These are phyloP conservation scores for Paecilomyces sp. DNA, from an alignment of 2,329 filamentous ascomycete genomes.

Conservation along the genomic window DNA sequence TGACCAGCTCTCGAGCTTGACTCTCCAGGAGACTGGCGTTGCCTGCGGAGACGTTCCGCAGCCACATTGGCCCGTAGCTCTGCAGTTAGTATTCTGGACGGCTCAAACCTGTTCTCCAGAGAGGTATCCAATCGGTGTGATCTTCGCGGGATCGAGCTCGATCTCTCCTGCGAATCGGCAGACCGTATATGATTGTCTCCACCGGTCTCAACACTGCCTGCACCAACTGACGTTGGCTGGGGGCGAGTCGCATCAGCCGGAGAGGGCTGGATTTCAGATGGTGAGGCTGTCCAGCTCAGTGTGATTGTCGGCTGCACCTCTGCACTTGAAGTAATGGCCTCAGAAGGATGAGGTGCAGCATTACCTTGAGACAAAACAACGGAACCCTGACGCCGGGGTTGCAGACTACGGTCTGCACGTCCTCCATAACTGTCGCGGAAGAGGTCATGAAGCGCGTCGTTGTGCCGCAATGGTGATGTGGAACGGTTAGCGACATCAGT, in stretches of 20 bases:
- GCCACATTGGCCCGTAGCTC: constrained; percentile 32
- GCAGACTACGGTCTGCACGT: constrained; percentile 20
- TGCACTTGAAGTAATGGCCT: constrained; percentile 12
- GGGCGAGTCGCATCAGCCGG: constrained; percentile 15
- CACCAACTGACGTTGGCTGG: constrained; percentile 14
- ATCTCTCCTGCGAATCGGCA: constrained; percentile 16
- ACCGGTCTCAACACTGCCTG: constrained; percentile 14
- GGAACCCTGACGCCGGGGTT: constrained; percentile 32
- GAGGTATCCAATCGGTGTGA: constrained; percentile 18
- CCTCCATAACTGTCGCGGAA: constrained; percentile 23
- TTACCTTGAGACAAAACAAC: constrained; percentile 33
- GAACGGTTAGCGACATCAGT: constrained; percentile 22
- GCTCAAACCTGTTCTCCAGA: constrained; percentile 19
- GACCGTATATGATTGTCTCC: constrained; percentile 7
- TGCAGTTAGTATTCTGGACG: constrained; percentile 19
- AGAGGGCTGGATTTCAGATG: constrained; percentile 28
- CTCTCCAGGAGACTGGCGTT: constrained; percentile 29
- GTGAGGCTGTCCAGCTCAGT: constrained; percentile 34
- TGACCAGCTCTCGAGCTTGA: constrained; percentile 21
- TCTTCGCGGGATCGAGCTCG: constrained; percentile 27
- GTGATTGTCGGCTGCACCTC: constrained; percentile 27
- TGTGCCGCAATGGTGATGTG: constrained; percentile 23
- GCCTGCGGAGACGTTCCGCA: constrained; percentile 31
- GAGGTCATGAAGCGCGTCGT: constrained; percentile 21
- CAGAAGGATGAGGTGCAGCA: constrained; percentile 15